Conservation (phyloP, 140 eudicot species). For the Anethum foeniculum region DNA sequence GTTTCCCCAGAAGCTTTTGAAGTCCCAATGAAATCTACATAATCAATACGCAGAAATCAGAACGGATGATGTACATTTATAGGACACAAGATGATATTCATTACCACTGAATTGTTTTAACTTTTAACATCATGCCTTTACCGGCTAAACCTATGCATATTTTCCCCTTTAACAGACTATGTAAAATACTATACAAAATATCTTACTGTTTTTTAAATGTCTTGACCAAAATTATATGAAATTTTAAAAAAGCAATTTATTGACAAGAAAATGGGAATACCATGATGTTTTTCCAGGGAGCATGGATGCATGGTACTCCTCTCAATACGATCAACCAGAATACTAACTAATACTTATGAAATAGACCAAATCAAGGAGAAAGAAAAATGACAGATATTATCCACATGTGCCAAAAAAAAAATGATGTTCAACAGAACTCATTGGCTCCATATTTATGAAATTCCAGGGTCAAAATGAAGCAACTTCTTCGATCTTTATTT, state of each 20-base stretch:
- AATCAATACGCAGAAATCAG: neutral
- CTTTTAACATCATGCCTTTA: neutral
- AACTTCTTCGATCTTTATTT: neutral
- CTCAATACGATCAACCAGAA: neutral
- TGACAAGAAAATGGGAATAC: neutral
- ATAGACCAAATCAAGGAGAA: neutral
- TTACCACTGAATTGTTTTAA: neutral
- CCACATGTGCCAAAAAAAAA: neutral
- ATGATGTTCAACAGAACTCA: neutral
- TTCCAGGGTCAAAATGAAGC: neutral
- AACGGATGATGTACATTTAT: neutral
- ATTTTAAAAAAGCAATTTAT: neutral
- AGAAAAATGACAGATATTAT: neutral
- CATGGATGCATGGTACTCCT: neutral
- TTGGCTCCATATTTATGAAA: neutral
- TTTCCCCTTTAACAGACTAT: neutral
- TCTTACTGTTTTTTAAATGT: neutral
- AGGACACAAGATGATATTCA: neutral
- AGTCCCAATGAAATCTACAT: constrained; percentile 61
- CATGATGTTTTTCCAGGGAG: neutral
- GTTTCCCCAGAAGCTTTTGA: constrained; percentile 45
- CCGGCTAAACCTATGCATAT: neutral
- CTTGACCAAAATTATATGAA: neutral
- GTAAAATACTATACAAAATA: neutral
- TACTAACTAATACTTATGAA: neutral